Percentiles rank a stretch among this genome's conserved stretches.
Conservation (phyloP, 768 basidiomycete species). For the Chalciporus sphaerocephalus region DNA sequence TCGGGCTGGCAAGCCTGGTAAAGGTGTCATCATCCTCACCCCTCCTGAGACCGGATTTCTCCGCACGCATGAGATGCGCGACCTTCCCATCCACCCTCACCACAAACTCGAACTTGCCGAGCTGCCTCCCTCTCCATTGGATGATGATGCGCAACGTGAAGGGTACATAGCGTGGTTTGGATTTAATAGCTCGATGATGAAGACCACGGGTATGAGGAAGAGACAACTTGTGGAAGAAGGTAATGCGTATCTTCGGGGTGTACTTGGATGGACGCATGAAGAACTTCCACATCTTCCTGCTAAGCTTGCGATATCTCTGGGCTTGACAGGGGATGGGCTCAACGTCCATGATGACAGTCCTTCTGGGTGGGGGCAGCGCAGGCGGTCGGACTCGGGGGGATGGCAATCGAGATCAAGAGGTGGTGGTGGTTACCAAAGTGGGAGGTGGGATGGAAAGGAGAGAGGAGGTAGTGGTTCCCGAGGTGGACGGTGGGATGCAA, state of each 20-base stretch:
- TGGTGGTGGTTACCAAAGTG: not conserved
- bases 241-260: conserved; percentile 34
- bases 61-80: conserved; percentile 33
- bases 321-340: conserved; percentile 36
- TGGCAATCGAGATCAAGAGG: not conserved
- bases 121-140: conserved; percentile 24
- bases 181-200: conserved; percentile 46
- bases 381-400: no score
- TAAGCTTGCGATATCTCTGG: conserved; percentile 49
- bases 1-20: conserved; percentile 63
- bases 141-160: conserved; percentile 40
- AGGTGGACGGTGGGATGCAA: no score
- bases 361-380: no score
- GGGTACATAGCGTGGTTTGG: conserved; percentile 56
- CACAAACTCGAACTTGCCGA: conserved; percentile 27
- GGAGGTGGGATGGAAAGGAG: not conserved
- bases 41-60: conserved; percentile 50
- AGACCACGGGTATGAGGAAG: conserved; percentile 36
- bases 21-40: conserved; percentile 53
- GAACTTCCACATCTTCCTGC: conserved; percentile 37
- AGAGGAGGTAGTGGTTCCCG: not conserved
- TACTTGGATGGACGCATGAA: conserved; percentile 37
- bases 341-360: conserved; percentile 7
- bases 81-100: conserved; percentile 38
- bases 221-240: conserved; percentile 39